Evolutionary conservation across 2,329 filamentous ascomycete species (phyloP).

Genomic region (Alternaria triticina): DNA sequence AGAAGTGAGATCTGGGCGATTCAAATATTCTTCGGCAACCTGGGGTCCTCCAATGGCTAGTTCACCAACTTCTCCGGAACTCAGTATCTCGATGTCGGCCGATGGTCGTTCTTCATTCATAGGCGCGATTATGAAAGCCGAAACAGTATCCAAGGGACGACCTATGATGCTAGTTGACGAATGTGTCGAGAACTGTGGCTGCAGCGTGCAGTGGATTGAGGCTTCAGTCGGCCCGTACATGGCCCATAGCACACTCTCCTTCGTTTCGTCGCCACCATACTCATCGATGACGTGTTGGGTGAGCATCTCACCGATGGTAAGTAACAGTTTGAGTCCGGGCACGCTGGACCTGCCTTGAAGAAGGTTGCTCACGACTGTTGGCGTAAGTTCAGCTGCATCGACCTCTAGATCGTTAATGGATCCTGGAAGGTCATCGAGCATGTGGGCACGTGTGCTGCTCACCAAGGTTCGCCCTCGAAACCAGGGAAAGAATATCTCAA

Average conservation of each 20-base stretch:
- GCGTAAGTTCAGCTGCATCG: slow-evolving; percentile 88
- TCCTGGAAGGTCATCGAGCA: slow-evolving; percentile 77
- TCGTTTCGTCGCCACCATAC: slow-evolving; percentile 68
- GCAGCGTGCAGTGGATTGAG: slow-evolving; percentile 86
- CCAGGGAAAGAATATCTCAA: slow-evolving; percentile 91
- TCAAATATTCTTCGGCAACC: slow-evolving; percentile 80
- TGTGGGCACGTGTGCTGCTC: slow-evolving; percentile 69
- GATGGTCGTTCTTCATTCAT: slow-evolving; percentile 17
- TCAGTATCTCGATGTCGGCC: slow-evolving; percentile 60
- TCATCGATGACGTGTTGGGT: slow-evolving; percentile 77
- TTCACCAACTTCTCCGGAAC: slow-evolving; percentile 74
- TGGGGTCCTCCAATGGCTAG: slow-evolving; percentile 82
- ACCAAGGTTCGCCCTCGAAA: slow-evolving; percentile 76
- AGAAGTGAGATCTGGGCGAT: slow-evolving; percentile 76
- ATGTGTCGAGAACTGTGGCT: slow-evolving; percentile 64
- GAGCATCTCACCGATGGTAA: slow-evolving; percentile 95
- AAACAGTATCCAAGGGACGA: slow-evolving; percentile 79
- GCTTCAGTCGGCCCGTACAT: slow-evolving; percentile 97
- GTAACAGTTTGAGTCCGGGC: slow-evolving; percentile 71
- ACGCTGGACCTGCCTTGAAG: slow-evolving; percentile 71
- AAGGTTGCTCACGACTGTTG: slow-evolving; percentile 82
- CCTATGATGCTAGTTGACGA: slow-evolving; percentile 75
- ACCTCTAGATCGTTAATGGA: slow-evolving; percentile 70
- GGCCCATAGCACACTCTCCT: slow-evolving; percentile 75
- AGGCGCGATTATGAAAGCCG: slow-evolving; percentile 71